Evolutionary conservation across 2,329 filamentous ascomycete genomes (phyloP).

Genomic region (Talaromyces piceae): DNA sequence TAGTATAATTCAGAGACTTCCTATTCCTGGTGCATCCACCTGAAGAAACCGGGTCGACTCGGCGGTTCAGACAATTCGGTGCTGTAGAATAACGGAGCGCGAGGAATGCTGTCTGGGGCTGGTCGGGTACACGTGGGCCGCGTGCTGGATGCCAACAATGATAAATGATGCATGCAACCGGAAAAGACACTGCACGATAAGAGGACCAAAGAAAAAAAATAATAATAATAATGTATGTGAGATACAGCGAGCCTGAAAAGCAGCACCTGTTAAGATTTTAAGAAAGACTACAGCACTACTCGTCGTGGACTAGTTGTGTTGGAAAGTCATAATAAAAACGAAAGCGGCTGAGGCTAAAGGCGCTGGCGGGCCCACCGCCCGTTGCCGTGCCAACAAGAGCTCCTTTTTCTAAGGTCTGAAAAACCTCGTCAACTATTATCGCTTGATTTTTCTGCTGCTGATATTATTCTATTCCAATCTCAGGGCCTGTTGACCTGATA

Average conservation of each 20-base stretch:
- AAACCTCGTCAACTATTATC: no score
- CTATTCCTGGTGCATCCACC: neutral
- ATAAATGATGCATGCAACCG: neutral
- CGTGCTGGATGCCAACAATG: neutral
- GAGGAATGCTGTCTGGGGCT: neutral
- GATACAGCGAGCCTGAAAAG: neutral
- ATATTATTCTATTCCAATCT: no score
- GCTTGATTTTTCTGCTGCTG: no score
- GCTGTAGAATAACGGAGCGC: neutral
- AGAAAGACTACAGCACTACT: neutral
- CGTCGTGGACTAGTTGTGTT: neutral
- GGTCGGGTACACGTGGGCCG: neutral
- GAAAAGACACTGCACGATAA: no score
- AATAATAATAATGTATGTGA: neutral
- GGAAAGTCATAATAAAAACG: neutral
- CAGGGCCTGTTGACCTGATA: no score
- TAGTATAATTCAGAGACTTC: neutral
- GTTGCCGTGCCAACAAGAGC: conserved; percentile 19
- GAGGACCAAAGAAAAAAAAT: no score
- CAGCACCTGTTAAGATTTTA: neutral
- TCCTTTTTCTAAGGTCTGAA: no score
- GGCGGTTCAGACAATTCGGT: neutral
- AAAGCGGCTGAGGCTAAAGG: neutral
- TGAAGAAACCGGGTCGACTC: neutral
- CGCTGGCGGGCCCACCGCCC: neutral